Evolutionary conservation across 2,329 filamentous ascomycete species (phyloP).

Genomic region (Trichoderma sp.): DNA sequence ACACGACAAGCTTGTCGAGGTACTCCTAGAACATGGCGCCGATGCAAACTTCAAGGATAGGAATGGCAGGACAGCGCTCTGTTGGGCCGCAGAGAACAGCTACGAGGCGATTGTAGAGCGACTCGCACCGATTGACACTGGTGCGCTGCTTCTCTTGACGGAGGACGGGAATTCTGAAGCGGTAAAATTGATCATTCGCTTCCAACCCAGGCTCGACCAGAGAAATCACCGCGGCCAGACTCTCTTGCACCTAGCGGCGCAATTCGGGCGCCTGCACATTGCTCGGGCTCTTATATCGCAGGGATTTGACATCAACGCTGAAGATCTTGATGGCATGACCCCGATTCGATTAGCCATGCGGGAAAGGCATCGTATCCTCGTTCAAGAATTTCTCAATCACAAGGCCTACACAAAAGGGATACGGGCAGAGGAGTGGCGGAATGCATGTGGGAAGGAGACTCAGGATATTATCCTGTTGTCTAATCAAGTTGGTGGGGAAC

Average conservation of each 20-base stretch:
- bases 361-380: accelerated
- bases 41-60: not conserved
- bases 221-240: not conserved
- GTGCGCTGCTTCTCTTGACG: not conserved
- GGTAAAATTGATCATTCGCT: not conserved
- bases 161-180: accelerated
- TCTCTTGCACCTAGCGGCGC: not conserved
- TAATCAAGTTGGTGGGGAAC: not conserved
- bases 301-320: not conserved
- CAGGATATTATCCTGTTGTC: not conserved
- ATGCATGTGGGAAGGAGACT: not conserved
- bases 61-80: not conserved
- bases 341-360: not conserved
- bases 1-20: not conserved
- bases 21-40: not conserved
- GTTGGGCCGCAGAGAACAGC: not conserved
- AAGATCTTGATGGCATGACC: not conserved
- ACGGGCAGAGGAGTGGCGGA: not conserved
- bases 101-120: not conserved
- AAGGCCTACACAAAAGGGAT: not conserved
- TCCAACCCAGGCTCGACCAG: not conserved
- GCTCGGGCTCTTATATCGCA: not conserved
- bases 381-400: not conserved
- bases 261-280: not conserved
- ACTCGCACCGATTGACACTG: not conserved